Evolutionary conservation across 2,329 filamentous ascomycete genomes (phyloP), one percentile per base, ranked within the genome.

Genomic region (Hortaea werneckii): DNA sequence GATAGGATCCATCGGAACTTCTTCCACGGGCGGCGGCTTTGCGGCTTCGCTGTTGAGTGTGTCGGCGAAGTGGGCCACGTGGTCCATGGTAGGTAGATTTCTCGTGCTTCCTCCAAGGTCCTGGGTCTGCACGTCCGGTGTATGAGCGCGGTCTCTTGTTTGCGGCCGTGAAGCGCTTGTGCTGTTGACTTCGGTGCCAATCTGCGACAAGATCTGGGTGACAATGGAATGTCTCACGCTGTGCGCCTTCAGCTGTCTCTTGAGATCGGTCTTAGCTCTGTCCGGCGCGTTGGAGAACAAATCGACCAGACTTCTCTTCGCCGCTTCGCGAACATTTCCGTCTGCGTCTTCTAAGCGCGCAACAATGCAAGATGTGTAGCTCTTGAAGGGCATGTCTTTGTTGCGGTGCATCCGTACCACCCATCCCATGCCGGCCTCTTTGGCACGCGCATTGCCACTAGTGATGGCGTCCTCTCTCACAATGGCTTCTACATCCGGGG

Each of bases 291-390:
- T 80, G 53, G 84, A 78, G 68, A 95, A 95, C 29, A 96, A 76
- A 52, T 92, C 85, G 49, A 95, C 85, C 41, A 95, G 82, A 1
- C 86, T 84, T 45, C 73, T 72, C 68, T 92, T 94, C 50, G 89
- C 87, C 34, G 79, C 77, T 58, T 95, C 88, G 63, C 90, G 80
- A 53, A 95, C 88, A 66, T 80, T 82, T 42, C 85, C 83, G 63
- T 95, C 90, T 7, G 88, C 85, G 64, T 95, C 89, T 67, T 95
- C 90, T 37, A 95, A 76, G 54, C 92, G 77, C 45, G 87, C 83
- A 69, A 95, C 90, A 37, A 95, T 74, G 8, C 77, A 76, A 2
- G 86, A 83, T 1, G 94, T 88, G 62, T 94, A 95, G 58, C 72
- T 72, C 51, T 87, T 83, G 67, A 95, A 95, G 34, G 82, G 81